Evolutionary conservation across 495 filamentous ascomycete genomes (phyloP).

Genomic region (Penicillium pulvis): DNA sequence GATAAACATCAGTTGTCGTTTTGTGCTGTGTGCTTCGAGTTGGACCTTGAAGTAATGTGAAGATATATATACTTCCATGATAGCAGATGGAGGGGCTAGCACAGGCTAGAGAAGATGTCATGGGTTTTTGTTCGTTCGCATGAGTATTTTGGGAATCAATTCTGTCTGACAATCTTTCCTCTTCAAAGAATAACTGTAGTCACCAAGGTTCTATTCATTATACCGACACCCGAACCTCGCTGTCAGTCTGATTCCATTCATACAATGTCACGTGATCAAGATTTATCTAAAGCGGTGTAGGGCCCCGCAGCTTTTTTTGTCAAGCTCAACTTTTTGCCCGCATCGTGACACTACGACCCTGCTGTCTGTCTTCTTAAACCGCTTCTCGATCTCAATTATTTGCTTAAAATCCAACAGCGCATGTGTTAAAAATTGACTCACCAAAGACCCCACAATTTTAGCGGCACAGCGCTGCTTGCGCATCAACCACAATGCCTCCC

Average conservation of each 20-base stretch:
- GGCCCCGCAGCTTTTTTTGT: constrained; percentile 33
- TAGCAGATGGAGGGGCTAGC: constrained; percentile 4
- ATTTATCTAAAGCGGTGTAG: constrained; percentile 12
- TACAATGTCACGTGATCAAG: constrained; percentile 6
- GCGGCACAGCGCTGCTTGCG: constrained; percentile 21
- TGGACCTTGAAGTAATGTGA: constrained; percentile 2
- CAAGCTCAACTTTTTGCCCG: constrained; percentile 27
- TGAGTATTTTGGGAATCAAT: constrained; percentile 27
- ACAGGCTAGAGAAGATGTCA: constrained; percentile 20
- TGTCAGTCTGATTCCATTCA: not conserved
- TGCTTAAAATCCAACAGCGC: not conserved
- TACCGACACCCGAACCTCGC: not conserved
- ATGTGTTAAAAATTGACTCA: not conserved
- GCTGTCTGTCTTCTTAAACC: not conserved
- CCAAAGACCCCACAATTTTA: constrained; percentile 1
- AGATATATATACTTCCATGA: constrained; percentile 26
- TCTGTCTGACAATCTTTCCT: constrained; percentile 6
- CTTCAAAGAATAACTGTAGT: not conserved
- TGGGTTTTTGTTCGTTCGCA: constrained; percentile 20
- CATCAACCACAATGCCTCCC: constrained; percentile 42
- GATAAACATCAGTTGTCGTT: constrained; percentile 8
- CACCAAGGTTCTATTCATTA: not conserved
- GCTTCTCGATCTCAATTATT: constrained; percentile 10
- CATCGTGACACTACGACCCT: constrained; percentile 6
- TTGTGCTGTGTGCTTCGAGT: constrained; percentile 10